These are phyloP conservation scores for Neurospora sublineolata DNA, from an alignment of 495 filamentous ascomycete species.

Conservation along the genomic window DNA sequence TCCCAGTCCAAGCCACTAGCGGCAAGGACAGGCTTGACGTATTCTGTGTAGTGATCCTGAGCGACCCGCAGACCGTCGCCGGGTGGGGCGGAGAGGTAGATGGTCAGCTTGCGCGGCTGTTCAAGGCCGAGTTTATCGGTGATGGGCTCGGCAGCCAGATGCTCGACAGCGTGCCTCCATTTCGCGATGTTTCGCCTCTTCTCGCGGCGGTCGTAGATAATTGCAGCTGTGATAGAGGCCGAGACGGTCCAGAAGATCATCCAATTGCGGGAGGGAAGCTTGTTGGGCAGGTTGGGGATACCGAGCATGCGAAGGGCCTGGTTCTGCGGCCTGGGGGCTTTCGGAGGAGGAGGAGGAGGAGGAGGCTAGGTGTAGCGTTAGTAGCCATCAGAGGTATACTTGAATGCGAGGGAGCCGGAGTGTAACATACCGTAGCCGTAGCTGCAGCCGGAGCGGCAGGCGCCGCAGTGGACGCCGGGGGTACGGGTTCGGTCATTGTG, in stretches of 20 bases:
- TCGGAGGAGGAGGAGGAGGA: slow-evolving; percentile 25
- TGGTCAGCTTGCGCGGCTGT: slow-evolving; percentile 74
- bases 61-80: slow-evolving; percentile 70
- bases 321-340: slow-evolving; percentile 46
- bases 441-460: slow-evolving; percentile 6
- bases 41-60: slow-evolving; percentile 89
- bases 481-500: not conserved
- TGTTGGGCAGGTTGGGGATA: slow-evolving; percentile 66
- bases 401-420: not conserved
- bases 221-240: slow-evolving; percentile 59
- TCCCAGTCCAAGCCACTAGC: slow-evolving; percentile 89
- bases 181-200: slow-evolving; percentile 72
- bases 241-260: slow-evolving; percentile 81
- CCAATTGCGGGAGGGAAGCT: slow-evolving; percentile 94
- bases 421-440: slow-evolving; percentile 8
- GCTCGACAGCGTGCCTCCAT: slow-evolving; percentile 81
- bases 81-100: slow-evolving; percentile 77
- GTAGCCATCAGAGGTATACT: not conserved
- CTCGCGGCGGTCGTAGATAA: slow-evolving; percentile 84
- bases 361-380: slow-evolving; percentile 19
- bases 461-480: not conserved
- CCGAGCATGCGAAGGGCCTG: slow-evolving; percentile 67
- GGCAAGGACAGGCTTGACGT: slow-evolving; percentile 85
- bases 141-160: slow-evolving; percentile 68
- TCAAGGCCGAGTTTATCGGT: slow-evolving; percentile 38